Base-by-base conservation (phyloP, 805 yeast species). In the Maudiozyma serrabonitensis region DNA sequence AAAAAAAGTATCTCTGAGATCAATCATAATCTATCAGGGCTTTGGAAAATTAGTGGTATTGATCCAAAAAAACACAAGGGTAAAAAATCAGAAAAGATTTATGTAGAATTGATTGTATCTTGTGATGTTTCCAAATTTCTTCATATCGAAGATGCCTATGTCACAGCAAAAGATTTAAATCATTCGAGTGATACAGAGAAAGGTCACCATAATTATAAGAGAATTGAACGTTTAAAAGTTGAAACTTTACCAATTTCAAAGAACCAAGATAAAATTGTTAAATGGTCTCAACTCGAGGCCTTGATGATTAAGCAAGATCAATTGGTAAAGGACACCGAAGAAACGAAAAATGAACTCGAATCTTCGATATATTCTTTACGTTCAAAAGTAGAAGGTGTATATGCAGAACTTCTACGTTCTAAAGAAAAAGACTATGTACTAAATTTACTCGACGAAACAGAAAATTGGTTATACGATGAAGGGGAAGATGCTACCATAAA, bases 251-350 rank as follows among this genome's bases (percentile, higher is more conserved):
- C 87, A 51, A 79, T 81, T 51, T 78, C 85, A 47, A 78, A 84
- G 61, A 68, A 84, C 53, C 75, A 72, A 54, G 68, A 69, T 19
- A 71, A 64, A 49, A 78, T 87, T 70, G 73, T 79, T 60, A 74
- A 72, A 49, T 77, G 74, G 58, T 75, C 82, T 53, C 97, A 91
- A 77, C 73, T 74, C 68, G 99, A 91, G 77, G 79, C 79, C 64
- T 76, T 82, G 67, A 74, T 93, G 83, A 76, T 80, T 56, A 80
- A 87, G 68, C 88, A 83, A 66, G 99, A 91, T 73, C 90, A 90
- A 76, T 82, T 91, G 61, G 96, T 91, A 57, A 95, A 95, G 58
- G 97, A 91, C 74, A 91, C 98, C 57, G 98, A 93, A 78, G 96
- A 41, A 26, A 87, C 89, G 72, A 93, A 93, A 84, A 91, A 91